phyloP scores from a whole-genome alignment of 2,329 filamentous ascomycete genomes.

The Penicillium sp. region DNA sequence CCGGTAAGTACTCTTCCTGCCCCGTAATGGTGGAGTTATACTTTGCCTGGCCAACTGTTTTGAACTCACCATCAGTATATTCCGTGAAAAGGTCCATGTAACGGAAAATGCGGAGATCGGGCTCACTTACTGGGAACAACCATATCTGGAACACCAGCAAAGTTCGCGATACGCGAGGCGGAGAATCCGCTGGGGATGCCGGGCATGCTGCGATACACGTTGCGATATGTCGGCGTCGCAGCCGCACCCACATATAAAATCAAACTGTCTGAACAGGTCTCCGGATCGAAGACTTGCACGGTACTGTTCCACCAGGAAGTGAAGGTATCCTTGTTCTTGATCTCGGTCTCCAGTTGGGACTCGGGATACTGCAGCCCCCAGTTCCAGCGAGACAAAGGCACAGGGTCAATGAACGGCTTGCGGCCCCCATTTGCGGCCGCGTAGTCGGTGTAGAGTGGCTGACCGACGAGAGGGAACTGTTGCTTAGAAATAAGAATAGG shows the following conservation, averaged over 20 bases:
- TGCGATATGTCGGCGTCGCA: constrained; percentile 39
- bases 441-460: constrained; percentile 57
- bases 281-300: background rate
- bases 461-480: constrained; percentile 51
- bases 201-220: constrained; percentile 50
- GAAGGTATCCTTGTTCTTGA: constrained; percentile 56
- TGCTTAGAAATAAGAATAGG: constrained; percentile 38
- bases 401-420: constrained; percentile 55
- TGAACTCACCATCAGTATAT: background rate
- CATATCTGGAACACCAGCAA: constrained; percentile 46
- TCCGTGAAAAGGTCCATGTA: too few relatives aligned
- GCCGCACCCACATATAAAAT: background rate
- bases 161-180: constrained; percentile 35
- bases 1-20: constrained; percentile 58
- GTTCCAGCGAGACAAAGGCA: constrained; percentile 53
- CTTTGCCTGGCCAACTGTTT: constrained; percentile 45
- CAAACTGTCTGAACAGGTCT: background rate
- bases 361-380: constrained; percentile 50
- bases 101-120: background rate
- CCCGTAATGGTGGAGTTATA: constrained; percentile 39
- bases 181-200: constrained; percentile 53
- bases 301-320: constrained; percentile 43
- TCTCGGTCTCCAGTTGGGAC: constrained; percentile 47
- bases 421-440: constrained; percentile 51
- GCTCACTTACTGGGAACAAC: constrained; percentile 5